Base-by-base conservation (phyloP, 768 basidiomycete genomes). In the Pholiota molesta region DNA sequence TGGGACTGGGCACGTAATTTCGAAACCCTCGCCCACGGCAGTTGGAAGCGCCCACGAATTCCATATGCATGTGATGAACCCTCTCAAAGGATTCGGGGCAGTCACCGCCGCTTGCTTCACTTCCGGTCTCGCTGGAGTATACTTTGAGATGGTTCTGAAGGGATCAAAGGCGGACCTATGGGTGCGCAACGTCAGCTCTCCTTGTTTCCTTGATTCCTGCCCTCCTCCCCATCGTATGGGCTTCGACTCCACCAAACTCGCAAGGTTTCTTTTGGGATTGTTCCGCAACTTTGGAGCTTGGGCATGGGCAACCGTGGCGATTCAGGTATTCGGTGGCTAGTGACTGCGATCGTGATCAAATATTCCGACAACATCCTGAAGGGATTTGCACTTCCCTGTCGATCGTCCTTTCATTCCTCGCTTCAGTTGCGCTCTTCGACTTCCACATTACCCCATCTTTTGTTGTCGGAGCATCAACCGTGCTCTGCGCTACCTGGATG, bases 111-210 rank as follows among this genome's bases (percentile, higher is more conserved):
- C 97, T 0, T 99, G 97, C 78, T 87, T 97, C 72, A 97, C 96
- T 0, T 97, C 95, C 0, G 97, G 97, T 26, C 86, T 99, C 49
- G 96, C 96, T 0, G 96, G 96, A 6, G 96, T 98, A 28, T 99
- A 99, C 78, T 99, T 99, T 67, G 97, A 99, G 78, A 95, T 97
- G 91, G 95, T 95, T 37, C 80, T 96, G 66, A 99, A 97, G 79
- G 89, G 90, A 67, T 91, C 92, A 2, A 88, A 88, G 67, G 83
- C 89, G 3, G 94, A 97, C 76, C 82, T 99, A 11, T 98, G 97
- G 97, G 89, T 97, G 61, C 91, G 97, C 71, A 99, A 98, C 73
- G 91, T 97, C 97, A 99, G 74, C 84, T 99, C 16, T 96, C 94
- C 23, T 82, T 96, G 58, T 99, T 98, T 96, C 94, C 53, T 82